Base-by-base conservation (phyloP, 257 asterid species). In the Capsicum baccatum region DNA sequence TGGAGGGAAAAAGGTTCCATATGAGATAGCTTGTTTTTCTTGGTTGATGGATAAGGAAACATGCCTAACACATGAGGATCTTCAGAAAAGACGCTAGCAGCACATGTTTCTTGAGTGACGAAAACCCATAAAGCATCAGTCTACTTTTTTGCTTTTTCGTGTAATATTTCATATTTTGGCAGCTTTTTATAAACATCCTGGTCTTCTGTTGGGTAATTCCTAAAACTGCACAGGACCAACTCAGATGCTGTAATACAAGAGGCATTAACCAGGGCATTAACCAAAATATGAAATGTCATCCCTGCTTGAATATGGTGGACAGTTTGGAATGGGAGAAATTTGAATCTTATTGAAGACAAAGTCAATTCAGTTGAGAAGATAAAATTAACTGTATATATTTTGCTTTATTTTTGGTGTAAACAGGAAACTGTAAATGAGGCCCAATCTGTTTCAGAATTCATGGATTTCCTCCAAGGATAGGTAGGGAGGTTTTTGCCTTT, bases 181-280 rank as follows among this genome's bases (percentile, higher is more conserved):
- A 63, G 42, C 16, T 21, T 63, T 63, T 21, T 11, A 2, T 33
- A 5, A 63, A 63, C 7, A 63, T 63, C 69, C 69, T 63, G 16
- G 70, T 33, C 14, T 26, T 21, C 42, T 63, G 70, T 1, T 62
- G 12, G 68, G 15, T 62, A 62, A 26, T 63, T 6, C 70, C 70
- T 63, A 63, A 26, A 21, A 63, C 16, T 63, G 70, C 42, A 11
- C 42, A 63, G 42, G 69, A 13, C 70, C 39, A 26, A 63, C 70
- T 26, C 42, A 21, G 70, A 26, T 63, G 70, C 8, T 26, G 70
- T 63, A 26, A 63, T 10, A 63, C 42, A 63, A 63, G 42, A 63
- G 70, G 42, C 70, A 16, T 63, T 63, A 63, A 63, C 70, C 70
- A 63, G 8, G 42, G 70, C 70, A 63, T 21, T 39, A 42, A 63